Percentiles rank a stretch among this genome's conserved stretches.
These are phyloP conservation scores for Maudiozyma saulgeensis DNA, from an alignment of 805 yeast genomes.

Conservation along the genomic window DNA sequence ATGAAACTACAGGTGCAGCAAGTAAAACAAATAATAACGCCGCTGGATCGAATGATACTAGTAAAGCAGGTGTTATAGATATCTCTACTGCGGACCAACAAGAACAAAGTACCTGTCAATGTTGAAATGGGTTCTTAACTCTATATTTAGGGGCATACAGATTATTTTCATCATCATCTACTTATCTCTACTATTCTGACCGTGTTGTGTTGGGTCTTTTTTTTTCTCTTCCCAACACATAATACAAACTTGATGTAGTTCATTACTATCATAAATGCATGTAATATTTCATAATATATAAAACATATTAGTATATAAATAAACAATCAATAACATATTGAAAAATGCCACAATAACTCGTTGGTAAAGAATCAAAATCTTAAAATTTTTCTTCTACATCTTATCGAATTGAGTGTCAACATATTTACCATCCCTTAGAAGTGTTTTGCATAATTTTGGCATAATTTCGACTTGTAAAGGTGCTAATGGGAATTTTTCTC, in stretches of 20 bases:
- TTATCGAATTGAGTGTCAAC: slow-evolving; percentile 43
- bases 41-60: slow-evolving; percentile 8
- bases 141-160: too few relatives aligned
- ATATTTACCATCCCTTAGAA: slow-evolving; percentile 52
- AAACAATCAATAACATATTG: neutral
- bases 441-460: slow-evolving; percentile 51
- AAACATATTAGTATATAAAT: neutral
- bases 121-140: slow-evolving; percentile 15
- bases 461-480: slow-evolving; percentile 79
- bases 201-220: too few relatives aligned
- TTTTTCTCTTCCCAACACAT: neutral
- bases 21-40: slow-evolving; percentile 25
- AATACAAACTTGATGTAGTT: neutral
- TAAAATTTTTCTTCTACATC: slow-evolving; percentile 13
- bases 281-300: slow-evolving; percentile 1
- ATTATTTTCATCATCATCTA: too few relatives aligned
- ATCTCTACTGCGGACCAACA: slow-evolving; percentile 32
- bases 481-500: slow-evolving; percentile 71
- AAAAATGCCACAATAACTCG: neutral
- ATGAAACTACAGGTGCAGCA: slow-evolving; percentile 19
- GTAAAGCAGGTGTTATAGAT: slow-evolving; percentile 35
- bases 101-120: slow-evolving; percentile 33
- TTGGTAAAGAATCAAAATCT: neutral
- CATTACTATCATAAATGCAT: slow-evolving; percentile 2
- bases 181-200: too few relatives aligned